phyloP scores from a whole-genome alignment of 2,329 filamentous ascomycete genomes.

The Thelonectria olida region DNA sequence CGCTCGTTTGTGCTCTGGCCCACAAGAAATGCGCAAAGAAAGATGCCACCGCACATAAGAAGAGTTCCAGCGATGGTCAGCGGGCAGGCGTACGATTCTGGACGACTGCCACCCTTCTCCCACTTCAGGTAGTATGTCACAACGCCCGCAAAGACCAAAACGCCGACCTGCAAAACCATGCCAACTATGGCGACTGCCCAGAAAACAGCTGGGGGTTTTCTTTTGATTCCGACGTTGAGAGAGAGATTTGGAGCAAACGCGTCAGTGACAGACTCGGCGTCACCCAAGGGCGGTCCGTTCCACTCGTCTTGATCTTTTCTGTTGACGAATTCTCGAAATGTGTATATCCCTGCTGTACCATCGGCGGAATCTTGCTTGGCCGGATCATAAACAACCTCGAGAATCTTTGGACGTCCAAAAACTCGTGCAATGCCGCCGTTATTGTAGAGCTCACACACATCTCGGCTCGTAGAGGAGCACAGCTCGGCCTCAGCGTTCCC shows the following conservation, averaged over 20 bases:
- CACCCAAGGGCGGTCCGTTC: neutral
- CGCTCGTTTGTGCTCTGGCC: neutral
- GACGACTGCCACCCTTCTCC: neutral
- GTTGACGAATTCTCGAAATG: neutral
- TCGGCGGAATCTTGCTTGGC: neutral
- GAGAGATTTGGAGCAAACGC: neutral
- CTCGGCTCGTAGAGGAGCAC: slow-evolving; percentile 49
- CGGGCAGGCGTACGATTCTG: neutral
- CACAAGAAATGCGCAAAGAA: neutral
- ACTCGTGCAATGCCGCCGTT: slow-evolving; percentile 43
- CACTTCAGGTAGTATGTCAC: neutral
- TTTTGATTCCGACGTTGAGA: slow-evolving; percentile 20
- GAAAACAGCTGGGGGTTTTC: neutral
- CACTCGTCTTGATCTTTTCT: neutral
- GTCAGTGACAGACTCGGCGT: neutral
- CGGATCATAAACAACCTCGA: slow-evolving; percentile 30
- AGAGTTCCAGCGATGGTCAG: neutral
- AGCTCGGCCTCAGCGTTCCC: slow-evolving; percentile 49
- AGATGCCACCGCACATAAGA: neutral
- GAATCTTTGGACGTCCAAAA: slow-evolving; percentile 44
- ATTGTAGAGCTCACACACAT: slow-evolving; percentile 45
- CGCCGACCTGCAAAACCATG: neutral
- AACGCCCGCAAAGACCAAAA: neutral
- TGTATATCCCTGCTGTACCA: neutral
- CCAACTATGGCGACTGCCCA: neutral